phyloP scores from a whole-genome alignment of 768 basidiomycete species.

The Nidula microcarpa region DNA sequence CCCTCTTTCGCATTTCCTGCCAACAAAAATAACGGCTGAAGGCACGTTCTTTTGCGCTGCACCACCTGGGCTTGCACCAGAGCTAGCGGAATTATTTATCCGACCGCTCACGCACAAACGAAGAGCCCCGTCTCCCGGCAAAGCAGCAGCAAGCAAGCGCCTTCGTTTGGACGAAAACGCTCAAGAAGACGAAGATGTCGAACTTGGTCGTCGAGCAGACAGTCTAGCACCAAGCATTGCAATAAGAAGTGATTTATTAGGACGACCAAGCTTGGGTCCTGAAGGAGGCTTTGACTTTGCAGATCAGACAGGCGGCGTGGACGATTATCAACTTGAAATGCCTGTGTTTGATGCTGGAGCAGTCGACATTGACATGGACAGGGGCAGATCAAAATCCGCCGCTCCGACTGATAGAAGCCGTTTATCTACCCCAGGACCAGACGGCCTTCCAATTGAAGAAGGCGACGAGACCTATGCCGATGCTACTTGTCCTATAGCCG shows the following conservation, averaged over 20 bases:
- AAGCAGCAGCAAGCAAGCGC: constrained; percentile 52
- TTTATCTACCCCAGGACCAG: constrained; percentile 64
- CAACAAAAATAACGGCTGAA: constrained; percentile 69
- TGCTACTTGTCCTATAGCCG: constrained; percentile 71
- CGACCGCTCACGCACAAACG: constrained; percentile 70
- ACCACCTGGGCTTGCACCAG: constrained; percentile 79
- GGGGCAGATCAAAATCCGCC: constrained; percentile 51
- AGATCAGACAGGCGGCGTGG: constrained; percentile 49
- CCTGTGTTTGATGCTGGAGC: constrained; percentile 46
- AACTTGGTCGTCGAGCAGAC: constrained; percentile 64
- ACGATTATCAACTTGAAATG: constrained; percentile 74
- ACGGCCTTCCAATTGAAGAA: constrained; percentile 56
- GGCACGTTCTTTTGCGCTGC: constrained; percentile 80
- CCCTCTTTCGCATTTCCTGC: constrained; percentile 81
- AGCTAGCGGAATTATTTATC: constrained; percentile 81
- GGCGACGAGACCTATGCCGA: constrained; percentile 56
- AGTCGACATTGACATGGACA: constrained; percentile 24
- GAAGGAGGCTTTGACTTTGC: constrained; percentile 58
- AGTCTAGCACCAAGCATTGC: constrained; percentile 61
- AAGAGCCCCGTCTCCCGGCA: constrained; percentile 54
- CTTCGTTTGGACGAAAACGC: constrained; percentile 48
- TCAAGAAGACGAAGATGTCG: constrained; percentile 63
- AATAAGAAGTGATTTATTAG: constrained; percentile 54
- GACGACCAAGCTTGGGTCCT: constrained; percentile 51
- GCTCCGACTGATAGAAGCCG: constrained; percentile 57